Evolutionary conservation across 2,329 filamentous ascomycete species (phyloP).

Genomic region (Fusarium decemcellulare): DNA sequence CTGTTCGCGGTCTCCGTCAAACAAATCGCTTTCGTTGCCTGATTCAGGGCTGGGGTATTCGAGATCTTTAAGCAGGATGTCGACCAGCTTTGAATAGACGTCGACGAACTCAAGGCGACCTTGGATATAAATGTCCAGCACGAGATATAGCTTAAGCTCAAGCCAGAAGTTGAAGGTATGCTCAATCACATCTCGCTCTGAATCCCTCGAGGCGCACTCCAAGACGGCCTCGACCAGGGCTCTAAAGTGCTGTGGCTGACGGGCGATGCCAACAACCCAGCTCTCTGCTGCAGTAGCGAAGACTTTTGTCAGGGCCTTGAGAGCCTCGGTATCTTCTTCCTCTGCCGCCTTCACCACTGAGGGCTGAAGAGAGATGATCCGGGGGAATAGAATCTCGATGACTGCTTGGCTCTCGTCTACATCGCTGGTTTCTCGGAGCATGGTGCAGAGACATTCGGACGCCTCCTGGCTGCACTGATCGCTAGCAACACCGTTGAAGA

Average conservation of each 20-base stretch:
- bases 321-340: slow-evolving; percentile 86
- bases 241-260: slow-evolving; percentile 85
- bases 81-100: slow-evolving; percentile 89
- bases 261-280: slow-evolving; percentile 93
- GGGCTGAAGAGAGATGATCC: slow-evolving; percentile 81
- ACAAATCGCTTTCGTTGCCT: slow-evolving; percentile 84
- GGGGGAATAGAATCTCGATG: slow-evolving; percentile 87
- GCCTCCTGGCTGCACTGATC: slow-evolving; percentile 88
- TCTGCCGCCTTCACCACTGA: slow-evolving; percentile 82
- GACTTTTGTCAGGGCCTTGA: slow-evolving; percentile 90
- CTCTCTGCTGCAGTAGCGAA: slow-evolving; percentile 95
- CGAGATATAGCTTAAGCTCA: slow-evolving; percentile 96
- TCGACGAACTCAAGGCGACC: slow-evolving; percentile 83
- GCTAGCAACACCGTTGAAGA: slow-evolving; percentile 82
- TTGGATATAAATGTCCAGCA: slow-evolving; percentile 89
- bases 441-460: slow-evolving; percentile 91
- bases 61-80: slow-evolving; percentile 92
- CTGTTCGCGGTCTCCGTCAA: slow-evolving; percentile 94
- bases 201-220: slow-evolving; percentile 91
- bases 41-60: slow-evolving; percentile 86
- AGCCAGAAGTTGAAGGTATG: slow-evolving; percentile 99
- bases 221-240: slow-evolving; percentile 89
- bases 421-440: slow-evolving; percentile 92
- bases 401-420: slow-evolving; percentile 90
- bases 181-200: slow-evolving; percentile 90